Conservation (phyloP, 2,329 filamentous ascomycete species). For the Coniella vitis region DNA sequence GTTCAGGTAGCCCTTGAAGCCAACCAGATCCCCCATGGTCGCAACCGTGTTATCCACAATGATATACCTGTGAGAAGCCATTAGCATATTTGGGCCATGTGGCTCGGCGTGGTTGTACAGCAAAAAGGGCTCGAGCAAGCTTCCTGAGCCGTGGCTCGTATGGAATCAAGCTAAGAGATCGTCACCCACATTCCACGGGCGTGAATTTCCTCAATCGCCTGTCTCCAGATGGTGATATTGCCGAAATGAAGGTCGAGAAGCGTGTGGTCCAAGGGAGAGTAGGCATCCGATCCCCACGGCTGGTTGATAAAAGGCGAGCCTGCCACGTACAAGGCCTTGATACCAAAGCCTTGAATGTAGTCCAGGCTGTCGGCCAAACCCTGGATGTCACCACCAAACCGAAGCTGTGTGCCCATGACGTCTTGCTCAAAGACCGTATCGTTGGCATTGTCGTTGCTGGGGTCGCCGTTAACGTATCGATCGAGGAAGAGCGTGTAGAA, state of each 20-base stretch:
- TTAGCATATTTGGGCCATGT: not conserved
- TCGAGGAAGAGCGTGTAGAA: slow-evolving; percentile 61
- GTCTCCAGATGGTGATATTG: slow-evolving; percentile 49
- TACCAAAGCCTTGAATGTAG: slow-evolving; percentile 59
- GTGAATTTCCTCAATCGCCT: slow-evolving; percentile 53
- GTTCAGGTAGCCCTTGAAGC: slow-evolving; percentile 54
- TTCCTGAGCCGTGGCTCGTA: no score
- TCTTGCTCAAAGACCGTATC: slow-evolving; percentile 56
- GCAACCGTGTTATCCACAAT: slow-evolving; percentile 60
- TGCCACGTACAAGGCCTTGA: slow-evolving; percentile 56
- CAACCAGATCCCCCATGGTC: slow-evolving; percentile 53
- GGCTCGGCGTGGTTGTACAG: no score
- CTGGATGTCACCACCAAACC: slow-evolving; percentile 53
- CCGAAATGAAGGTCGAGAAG: slow-evolving; percentile 58
- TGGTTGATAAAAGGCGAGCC: slow-evolving; percentile 57
- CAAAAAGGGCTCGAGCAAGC: no score
- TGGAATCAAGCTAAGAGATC: not conserved
- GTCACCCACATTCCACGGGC: slow-evolving; percentile 54
- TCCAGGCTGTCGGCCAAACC: slow-evolving; percentile 55
- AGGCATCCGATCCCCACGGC: slow-evolving; percentile 57
- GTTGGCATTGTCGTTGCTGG: slow-evolving; percentile 57
- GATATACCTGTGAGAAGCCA: slow-evolving; percentile 7
- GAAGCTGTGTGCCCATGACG: slow-evolving; percentile 52
- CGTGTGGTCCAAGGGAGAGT: slow-evolving; percentile 52
- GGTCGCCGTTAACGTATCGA: slow-evolving; percentile 58